Base-by-base conservation (phyloP, 805 yeast genomes). In the Starmerella vitae region DNA sequence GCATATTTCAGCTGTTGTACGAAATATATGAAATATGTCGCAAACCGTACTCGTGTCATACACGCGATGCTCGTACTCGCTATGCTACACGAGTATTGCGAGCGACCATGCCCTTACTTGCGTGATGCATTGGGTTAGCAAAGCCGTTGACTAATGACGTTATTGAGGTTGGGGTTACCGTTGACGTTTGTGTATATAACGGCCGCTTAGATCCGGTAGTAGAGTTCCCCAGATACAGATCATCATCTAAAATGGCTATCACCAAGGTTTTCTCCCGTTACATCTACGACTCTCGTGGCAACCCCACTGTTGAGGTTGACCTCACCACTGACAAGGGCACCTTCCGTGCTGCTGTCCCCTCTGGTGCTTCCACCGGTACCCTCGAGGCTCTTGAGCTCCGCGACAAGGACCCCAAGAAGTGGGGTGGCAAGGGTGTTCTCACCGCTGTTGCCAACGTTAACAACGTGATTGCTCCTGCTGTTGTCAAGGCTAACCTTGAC, bases 231-330 rank as follows among this genome's bases (percentile, higher is more conserved):
- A n/a, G 12, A 25, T 34, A 22, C 20, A 13, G 20, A 18, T 24
- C 20, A 18, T 6, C 27, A 24, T 5, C 18, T 13, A 54, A 42
- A 63, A 83, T 83, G 94, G 79, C 94, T 56, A 74, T 83, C 60
- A 65, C 82, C 55, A 86, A 88, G 69, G 70, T 86, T 57, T 77
- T 72, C 67, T 82, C 97, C 60, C 86, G 98, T 72, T 80, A 76
- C 75, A 94, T 88, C 68, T 88, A 91, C 79, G 98, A 88, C 72
- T 88, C 97, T 59, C 84, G 98, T 72, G 97, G 97, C 71, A 91
- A 88, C 78, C 98, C 98, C 71, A 88, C 98, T 56, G 98, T 91
- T 58, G 97, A 91, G 77, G 97, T 91, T 55, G 97, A 91, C 62
- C 61, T 88, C 59, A 71, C 79, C 74, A 88, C 98, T 61, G 88